A percentile compares a stretch with the other conserved stretches of the same genome.
Evolutionary conservation across 768 basidiomycete genomes (phyloP).

Genomic region (Royoungia palumana): DNA sequence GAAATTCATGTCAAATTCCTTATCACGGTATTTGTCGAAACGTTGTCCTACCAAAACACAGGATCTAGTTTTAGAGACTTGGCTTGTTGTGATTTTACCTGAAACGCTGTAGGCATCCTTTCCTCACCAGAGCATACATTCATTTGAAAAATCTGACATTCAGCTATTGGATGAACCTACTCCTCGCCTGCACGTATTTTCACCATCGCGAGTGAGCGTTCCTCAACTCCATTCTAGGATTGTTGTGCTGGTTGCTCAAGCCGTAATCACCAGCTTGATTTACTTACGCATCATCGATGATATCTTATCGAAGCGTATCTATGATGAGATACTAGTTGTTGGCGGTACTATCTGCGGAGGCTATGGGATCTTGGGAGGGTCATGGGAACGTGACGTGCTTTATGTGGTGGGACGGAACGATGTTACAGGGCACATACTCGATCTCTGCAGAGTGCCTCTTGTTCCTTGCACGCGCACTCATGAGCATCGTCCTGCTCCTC

Average conservation of each 20-base stretch:
- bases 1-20: no score
- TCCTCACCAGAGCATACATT: neutral
- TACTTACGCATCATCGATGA: conserved; percentile 40
- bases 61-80: conserved; percentile 45
- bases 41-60: conserved; percentile 39
- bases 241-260: conserved; percentile 43
- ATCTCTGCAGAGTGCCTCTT: conserved; percentile 43
- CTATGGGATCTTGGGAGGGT: conserved; percentile 39
- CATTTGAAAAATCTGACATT: neutral
- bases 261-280: conserved; percentile 47
- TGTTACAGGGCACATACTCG: conserved; percentile 47
- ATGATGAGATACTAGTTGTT: conserved; percentile 34
- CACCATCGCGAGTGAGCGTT: neutral
- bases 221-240: conserved; percentile 13
- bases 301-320: conserved; percentile 28
- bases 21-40: no score
- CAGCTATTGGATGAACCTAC: conserved; percentile 51
- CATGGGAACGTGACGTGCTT: conserved; percentile 35
- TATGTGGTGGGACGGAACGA: conserved; percentile 36
- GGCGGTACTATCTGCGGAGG: conserved; percentile 41
- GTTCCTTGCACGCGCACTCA: conserved; percentile 38
- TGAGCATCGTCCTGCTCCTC: conserved; percentile 37
- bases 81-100: conserved; percentile 45
- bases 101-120: conserved; percentile 40
- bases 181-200: conserved; percentile 42